Conservation (phyloP, 140 eudicot species). For the Oenanthe javanica region DNA sequence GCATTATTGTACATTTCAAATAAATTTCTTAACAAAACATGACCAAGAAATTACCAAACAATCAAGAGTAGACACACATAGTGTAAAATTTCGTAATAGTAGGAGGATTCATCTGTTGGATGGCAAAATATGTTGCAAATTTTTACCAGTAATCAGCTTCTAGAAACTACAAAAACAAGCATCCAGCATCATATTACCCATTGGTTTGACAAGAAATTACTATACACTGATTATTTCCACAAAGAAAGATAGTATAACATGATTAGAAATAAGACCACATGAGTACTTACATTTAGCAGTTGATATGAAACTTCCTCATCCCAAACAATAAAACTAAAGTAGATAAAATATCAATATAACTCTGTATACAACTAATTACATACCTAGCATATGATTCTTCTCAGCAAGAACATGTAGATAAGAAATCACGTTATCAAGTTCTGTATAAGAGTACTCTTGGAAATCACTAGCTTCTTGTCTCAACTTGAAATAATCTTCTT, state of each 20-base stretch:
- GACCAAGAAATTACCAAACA: not conserved
- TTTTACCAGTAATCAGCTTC: not conserved
- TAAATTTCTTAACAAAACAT: not conserved
- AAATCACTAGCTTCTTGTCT: constrained; percentile 92
- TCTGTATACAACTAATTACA: constrained; percentile 11
- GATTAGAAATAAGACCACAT: not conserved
- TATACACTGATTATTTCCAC: not conserved
- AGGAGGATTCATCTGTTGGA: not conserved
- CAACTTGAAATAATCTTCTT: constrained; percentile 72
- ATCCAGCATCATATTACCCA: too few species aligned
- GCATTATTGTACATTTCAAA: constrained; percentile 6
- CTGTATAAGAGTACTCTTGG: constrained; percentile 85
- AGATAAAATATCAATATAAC: constrained; percentile 4
- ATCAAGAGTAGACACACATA: not conserved
- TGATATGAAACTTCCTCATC: not conserved
- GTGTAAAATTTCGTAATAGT: not conserved
- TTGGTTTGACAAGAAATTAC: not conserved
- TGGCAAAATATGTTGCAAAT: not conserved
- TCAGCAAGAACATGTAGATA: constrained; percentile 93
- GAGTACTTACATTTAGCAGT: not conserved
- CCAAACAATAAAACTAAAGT: constrained; percentile 8
- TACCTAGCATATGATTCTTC: constrained; percentile 92
- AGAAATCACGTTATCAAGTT: constrained; percentile 82
- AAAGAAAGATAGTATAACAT: not conserved
- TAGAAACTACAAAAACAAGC: not conserved